A percentile compares a stretch with the other conserved stretches of the same genome.
Evolutionary conservation across 208 protist genomes (phyloP).

Genomic region (Leishmania major): DNA sequence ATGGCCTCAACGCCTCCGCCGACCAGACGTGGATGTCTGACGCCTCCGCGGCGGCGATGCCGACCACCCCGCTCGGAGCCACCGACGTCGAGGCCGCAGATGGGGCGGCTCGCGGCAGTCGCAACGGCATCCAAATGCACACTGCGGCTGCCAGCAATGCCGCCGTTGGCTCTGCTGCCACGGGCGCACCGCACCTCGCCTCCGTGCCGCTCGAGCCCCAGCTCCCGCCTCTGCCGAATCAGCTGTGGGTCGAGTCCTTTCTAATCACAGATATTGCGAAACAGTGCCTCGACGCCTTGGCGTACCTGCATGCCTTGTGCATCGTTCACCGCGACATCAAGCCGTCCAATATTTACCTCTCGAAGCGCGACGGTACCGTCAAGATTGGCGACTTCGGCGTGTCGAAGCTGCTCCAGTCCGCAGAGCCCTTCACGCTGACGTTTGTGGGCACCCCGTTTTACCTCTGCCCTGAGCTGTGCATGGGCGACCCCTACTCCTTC

Average conservation of each 20-base stretch:
- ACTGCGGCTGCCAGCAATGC: not conserved
- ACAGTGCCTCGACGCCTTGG: conserved; percentile 83
- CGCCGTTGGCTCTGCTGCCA: not conserved
- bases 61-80: conserved; percentile 24
- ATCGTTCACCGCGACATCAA: conserved; percentile 95
- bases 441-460: conserved; percentile 94
- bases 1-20: not conserved
- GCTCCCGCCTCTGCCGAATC: conserved; percentile 5
- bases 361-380: conserved; percentile 41
- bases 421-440: conserved; percentile 63
- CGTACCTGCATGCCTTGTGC: conserved; percentile 78
- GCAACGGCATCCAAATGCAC: not conserved
- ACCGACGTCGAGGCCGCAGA: conserved; percentile 9
- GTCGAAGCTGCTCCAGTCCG: conserved; percentile 69
- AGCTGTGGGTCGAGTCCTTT: conserved; percentile 73
- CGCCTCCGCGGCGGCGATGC: conserved; percentile 12
- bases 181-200: not conserved
- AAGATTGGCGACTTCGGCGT: conserved; percentile 93
- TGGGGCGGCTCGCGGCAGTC: not conserved
- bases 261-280: conserved; percentile 67
- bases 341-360: conserved; percentile 90
- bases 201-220: not conserved
- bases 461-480: conserved; percentile 84
- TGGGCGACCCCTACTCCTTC: conserved; percentile 88
- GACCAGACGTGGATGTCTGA: conserved; percentile 26